Evolutionary conservation across 805 yeast species (phyloP), one percentile per base, ranked within the genome.

Genomic region (Komagataella pastoris): DNA sequence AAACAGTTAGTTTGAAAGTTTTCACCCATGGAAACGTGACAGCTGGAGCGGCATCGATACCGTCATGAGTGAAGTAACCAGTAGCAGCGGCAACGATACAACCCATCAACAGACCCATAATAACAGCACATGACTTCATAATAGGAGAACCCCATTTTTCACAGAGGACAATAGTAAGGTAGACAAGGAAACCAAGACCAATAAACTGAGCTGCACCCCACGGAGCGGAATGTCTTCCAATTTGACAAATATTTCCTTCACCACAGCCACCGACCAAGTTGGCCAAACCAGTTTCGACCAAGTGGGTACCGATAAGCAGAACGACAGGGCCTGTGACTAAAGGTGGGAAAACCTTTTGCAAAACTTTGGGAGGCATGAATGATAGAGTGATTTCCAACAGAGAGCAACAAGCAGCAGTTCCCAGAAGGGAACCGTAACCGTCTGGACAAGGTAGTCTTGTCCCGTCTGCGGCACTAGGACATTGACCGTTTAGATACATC

Each of bases 321-420:
- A 89, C 96, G 48, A 89, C 96, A 7, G 96, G 96, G 53, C 97
- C 97, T 24, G 96, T 89, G 55, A 90, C 97, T 51, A 88, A 69
- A 44, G 95, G 90, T 17, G 97, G 97, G 71, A 89, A 89, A 43
- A 86, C 60, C 54, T 73, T 80, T 65, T 85, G 88, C 57, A 89
- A 73, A 12, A 75, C 57, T 44, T 72, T 74, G 3, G 96, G 80
- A 8, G 97, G 97, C 58, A 83, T 65, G 64, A 90, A 89, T 0
- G 95, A 84, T 50, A 87, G 63, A 7, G 74, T 58, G 46, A 90
- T 73, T 71, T 87, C 95, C 18, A 89, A 60, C 44, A 90, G 70
- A 3, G 88, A 86, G 68, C 96, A 87, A 18, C 79, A 74, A 44
- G 78, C 74, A n/a, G 89, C 84, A 7, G 96, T 85, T 44, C 84